phyloP scores from a whole-genome alignment of 2,329 filamentous ascomycete species.

The Penicillium sclerotigenum region DNA sequence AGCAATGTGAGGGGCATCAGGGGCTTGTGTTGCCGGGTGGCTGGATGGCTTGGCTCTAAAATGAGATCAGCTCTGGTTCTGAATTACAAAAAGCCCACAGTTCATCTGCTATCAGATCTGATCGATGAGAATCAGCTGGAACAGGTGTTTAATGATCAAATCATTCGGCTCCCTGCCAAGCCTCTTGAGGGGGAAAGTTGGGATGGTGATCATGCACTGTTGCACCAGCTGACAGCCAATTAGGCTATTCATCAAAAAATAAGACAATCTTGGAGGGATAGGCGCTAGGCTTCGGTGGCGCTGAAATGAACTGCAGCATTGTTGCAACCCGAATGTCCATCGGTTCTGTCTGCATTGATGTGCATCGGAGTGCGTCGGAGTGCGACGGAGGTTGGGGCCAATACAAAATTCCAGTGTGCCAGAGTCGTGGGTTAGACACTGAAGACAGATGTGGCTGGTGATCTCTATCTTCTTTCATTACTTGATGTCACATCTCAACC shows the following conservation, averaged over 20 bases:
- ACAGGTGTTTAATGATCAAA: not conserved
- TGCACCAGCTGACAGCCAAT: not conserved
- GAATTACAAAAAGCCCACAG: not conserved
- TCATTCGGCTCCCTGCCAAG: not conserved
- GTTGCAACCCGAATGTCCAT: not conserved
- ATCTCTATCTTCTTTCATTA: not conserved
- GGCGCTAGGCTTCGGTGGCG: not conserved
- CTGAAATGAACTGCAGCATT: not conserved
- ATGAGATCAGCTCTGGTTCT: not conserved
- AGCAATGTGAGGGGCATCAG: conserved; percentile 3
- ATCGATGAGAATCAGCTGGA: not conserved
- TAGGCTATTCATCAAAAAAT: not conserved
- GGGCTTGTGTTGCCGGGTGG: not conserved
- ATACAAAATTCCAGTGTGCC: not conserved
- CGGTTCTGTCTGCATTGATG: not conserved
- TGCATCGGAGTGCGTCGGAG: not conserved
- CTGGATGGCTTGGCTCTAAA: not conserved
- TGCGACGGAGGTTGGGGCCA: not conserved
- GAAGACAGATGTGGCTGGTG: not conserved
- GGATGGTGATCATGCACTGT: not conserved
- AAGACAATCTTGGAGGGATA: not conserved
- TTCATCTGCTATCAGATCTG: not conserved
- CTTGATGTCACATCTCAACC: not conserved
- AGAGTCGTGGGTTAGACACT: not conserved
- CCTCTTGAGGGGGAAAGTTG: not conserved